Conservation (phyloP, 2,329 filamentous ascomycete genomes). For the Fusarium burgessii region DNA sequence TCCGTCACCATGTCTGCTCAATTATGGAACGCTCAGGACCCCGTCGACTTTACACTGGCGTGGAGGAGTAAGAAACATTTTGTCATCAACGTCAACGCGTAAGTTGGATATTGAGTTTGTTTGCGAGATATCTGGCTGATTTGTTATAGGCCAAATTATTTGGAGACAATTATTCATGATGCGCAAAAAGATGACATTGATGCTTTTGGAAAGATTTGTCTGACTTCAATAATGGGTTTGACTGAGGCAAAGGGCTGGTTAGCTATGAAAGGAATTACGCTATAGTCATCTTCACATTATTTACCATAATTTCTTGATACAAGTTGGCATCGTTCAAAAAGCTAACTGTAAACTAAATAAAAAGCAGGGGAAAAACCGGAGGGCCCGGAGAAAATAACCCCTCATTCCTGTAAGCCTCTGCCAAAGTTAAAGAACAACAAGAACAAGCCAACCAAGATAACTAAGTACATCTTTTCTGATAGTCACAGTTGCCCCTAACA, state of each 20-base stretch:
- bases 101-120: neutral
- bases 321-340: too few species aligned
- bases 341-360: too few species aligned
- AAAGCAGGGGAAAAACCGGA: too few species aligned
- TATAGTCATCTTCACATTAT: too few species aligned
- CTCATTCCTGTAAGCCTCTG: too few species aligned
- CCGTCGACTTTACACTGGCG: neutral
- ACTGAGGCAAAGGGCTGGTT: constrained; percentile 10
- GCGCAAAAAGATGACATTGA: neutral
- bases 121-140: neutral
- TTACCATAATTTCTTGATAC: too few species aligned
- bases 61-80: neutral
- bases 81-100: neutral
- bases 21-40: constrained; percentile 7
- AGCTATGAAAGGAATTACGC: neutral
- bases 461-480: too few species aligned
- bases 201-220: constrained; percentile 1
- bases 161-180: neutral
- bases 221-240: neutral
- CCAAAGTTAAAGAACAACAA: too few species aligned
- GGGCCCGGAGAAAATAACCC: too few species aligned
- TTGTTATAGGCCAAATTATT: neutral
- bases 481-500: too few species aligned
- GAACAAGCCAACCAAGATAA: too few species aligned
- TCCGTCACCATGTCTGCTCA: constrained; percentile 11